Evolutionary conservation across 2,329 filamentous ascomycete species (phyloP).

Genomic region (Incumbomyces delicatus): DNA sequence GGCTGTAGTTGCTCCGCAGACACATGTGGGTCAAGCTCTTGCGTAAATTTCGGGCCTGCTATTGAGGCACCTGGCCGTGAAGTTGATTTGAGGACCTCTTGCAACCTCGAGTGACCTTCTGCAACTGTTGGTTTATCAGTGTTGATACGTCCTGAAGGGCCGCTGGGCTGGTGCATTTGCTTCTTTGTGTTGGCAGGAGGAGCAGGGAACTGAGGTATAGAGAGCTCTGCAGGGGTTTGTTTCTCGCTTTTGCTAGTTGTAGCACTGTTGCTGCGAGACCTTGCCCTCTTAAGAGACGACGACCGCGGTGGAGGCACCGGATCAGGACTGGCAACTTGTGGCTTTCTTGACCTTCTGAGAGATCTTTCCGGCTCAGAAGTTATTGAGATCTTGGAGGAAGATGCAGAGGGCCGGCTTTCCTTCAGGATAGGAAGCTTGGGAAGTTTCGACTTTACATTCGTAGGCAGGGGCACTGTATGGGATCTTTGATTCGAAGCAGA

Average conservation of each 20-base stretch:
- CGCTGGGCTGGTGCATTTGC: not conserved
- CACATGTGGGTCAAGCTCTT: not conserved
- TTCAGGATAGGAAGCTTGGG: slow-evolving; percentile 14
- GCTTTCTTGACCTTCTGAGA: slow-evolving; percentile 1
- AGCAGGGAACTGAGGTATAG: not conserved
- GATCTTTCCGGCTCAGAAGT: not conserved
- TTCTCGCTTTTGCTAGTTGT: not conserved
- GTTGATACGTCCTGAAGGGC: not conserved
- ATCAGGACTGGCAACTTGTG: slow-evolving; percentile 9
- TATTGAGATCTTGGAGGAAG: slow-evolving; percentile 5
- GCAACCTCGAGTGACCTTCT: slow-evolving; percentile 5
- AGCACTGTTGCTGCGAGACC: slow-evolving; percentile 15
- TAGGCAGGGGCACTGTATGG: slow-evolving; percentile 14
- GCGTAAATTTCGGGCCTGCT: not conserved
- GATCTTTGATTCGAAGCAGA: slow-evolving; percentile 9
- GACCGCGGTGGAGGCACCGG: slow-evolving; percentile 22
- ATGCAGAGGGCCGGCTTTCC: slow-evolving; percentile 8
- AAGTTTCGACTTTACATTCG: slow-evolving; percentile 10
- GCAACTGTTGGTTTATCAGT: not conserved
- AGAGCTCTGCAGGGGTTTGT: not conserved
- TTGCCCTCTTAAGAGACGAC: slow-evolving; percentile 16
- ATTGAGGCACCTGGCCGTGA: not conserved
- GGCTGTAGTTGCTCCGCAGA: not conserved
- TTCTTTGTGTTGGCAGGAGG: not conserved
- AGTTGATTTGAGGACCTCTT: slow-evolving; percentile 2